phyloP scores from a whole-genome alignment of 2,329 filamentous ascomycete species.

The Metarhizium anisopliae region DNA sequence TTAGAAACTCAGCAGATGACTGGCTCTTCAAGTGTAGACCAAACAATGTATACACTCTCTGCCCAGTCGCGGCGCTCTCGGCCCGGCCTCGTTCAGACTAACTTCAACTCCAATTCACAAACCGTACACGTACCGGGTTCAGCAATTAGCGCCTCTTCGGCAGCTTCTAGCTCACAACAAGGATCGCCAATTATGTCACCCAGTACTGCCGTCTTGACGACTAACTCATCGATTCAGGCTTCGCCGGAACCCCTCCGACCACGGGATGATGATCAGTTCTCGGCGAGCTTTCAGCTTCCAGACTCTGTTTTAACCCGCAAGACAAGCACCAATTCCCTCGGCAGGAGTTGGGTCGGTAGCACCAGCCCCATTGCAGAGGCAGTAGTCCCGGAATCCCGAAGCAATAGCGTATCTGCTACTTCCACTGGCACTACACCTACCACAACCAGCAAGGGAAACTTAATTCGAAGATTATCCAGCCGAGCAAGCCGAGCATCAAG shows the following conservation, averaged over 20 bases:
- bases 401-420: conserved; percentile 7
- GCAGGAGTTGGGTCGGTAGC: conserved; percentile 46
- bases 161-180: conserved; percentile 45
- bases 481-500: conserved; percentile 69
- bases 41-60: conserved; percentile 34
- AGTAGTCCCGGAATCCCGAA: conserved; percentile 13
- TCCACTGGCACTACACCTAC: conserved; percentile 2
- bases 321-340: conserved; percentile 54
- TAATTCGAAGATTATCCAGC: conserved; percentile 81
- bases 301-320: conserved; percentile 58
- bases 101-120: conserved; percentile 21
- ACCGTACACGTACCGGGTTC: conserved; percentile 33
- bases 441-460: conserved; percentile 25
- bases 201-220: conserved; percentile 41
- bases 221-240: conserved; percentile 54
- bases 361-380: conserved; percentile 47
- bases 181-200: conserved; percentile 50
- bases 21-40: conserved; percentile 17
- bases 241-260: conserved; percentile 56
- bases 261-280: conserved; percentile 42
- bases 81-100: conserved; percentile 40
- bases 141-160: conserved; percentile 46
- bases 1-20: conserved; percentile 15
- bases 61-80: conserved; percentile 31
- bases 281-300: conserved; percentile 57